phyloP scores from a whole-genome alignment of 257 asterid genomes.

The Sherardia arvensis region DNA sequence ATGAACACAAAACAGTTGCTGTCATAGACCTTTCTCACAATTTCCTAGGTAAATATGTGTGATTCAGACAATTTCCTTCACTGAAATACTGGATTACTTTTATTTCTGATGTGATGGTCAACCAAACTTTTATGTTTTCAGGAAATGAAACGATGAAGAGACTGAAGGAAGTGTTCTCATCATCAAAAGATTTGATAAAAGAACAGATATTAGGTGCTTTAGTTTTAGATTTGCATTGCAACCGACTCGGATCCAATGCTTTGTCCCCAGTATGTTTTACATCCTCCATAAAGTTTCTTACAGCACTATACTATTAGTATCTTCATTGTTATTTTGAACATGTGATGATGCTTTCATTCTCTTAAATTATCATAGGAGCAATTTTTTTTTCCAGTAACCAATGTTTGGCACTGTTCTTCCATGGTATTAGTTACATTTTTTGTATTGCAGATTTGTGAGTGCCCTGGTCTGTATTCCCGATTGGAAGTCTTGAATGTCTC shows the following conservation, averaged over 20 bases:
- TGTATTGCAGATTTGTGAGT: slow-evolving; percentile 62
- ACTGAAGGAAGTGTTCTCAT: slow-evolving; percentile 60
- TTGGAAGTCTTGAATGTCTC: slow-evolving; percentile 85
- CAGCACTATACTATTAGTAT: no score
- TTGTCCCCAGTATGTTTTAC: slow-evolving; percentile 52
- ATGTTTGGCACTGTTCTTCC: not conserved
- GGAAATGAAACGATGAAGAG: slow-evolving; percentile 77
- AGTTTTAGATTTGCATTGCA: slow-evolving; percentile 69
- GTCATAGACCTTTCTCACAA: slow-evolving; percentile 90
- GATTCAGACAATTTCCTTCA: not conserved
- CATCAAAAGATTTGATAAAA: no score
- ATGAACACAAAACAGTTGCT: slow-evolving; percentile 68
- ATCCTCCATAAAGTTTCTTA: not conserved
- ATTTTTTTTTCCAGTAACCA: not conserved
- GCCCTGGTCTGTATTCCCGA: slow-evolving; percentile 62
- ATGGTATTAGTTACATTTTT: not conserved
- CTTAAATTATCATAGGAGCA: not conserved
- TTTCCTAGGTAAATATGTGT: slow-evolving; percentile 45
- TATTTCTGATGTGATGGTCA: slow-evolving; percentile 11
- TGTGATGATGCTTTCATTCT: not conserved
- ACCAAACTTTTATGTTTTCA: slow-evolving; percentile 21
- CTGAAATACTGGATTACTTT: slow-evolving; percentile 7
- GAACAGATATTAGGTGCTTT: slow-evolving; percentile 75
- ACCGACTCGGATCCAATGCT: slow-evolving; percentile 78
- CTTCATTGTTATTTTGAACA: no score